Evolutionary conservation across 2,329 filamentous ascomycete species (phyloP).

Genomic region (Lasiodiplodia gonubiensis): DNA sequence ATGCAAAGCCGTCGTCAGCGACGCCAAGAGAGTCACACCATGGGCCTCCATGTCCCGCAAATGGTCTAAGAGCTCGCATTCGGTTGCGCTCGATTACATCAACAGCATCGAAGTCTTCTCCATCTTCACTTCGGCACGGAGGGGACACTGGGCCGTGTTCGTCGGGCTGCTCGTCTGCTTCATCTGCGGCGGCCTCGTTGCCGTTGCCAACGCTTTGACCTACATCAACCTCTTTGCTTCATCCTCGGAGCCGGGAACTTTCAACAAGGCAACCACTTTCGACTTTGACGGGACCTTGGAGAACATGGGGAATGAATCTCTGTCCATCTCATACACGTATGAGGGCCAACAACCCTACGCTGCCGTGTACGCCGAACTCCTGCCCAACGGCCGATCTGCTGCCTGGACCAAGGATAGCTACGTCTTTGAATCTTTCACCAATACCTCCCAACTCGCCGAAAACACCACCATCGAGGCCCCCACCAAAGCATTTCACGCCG

Average conservation of each 20-base stretch:
- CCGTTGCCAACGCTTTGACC: conserved; percentile 19
- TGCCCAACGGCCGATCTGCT: conserved; percentile 23
- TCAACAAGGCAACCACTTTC: conserved; percentile 2
- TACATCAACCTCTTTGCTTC: conserved; percentile 8
- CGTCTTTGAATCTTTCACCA: conserved; percentile 27
- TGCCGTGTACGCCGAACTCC: conserved; percentile 11
- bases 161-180: conserved; percentile 7
- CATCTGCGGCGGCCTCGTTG: conserved; percentile 17
- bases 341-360: conserved; percentile 18
- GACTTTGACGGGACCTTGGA: conserved; percentile 14
- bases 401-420: conserved; percentile 24
- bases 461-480: conserved; percentile 15
- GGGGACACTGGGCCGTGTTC: conserved; percentile 22
- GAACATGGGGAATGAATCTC: neutral
- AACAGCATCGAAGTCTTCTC: conserved; percentile 14
- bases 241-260: neutral
- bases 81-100: conserved; percentile 24
- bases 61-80: conserved; percentile 25
- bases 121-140: conserved; percentile 6
- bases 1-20: conserved; percentile 12
- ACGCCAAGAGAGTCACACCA: conserved; percentile 13
- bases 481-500: neutral
- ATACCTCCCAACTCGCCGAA: conserved; percentile 4
- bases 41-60: conserved; percentile 19
- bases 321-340: neutral